phyloP scores from a whole-genome alignment of 2,329 filamentous ascomycete species.

The Aspergillus sp. region DNA sequence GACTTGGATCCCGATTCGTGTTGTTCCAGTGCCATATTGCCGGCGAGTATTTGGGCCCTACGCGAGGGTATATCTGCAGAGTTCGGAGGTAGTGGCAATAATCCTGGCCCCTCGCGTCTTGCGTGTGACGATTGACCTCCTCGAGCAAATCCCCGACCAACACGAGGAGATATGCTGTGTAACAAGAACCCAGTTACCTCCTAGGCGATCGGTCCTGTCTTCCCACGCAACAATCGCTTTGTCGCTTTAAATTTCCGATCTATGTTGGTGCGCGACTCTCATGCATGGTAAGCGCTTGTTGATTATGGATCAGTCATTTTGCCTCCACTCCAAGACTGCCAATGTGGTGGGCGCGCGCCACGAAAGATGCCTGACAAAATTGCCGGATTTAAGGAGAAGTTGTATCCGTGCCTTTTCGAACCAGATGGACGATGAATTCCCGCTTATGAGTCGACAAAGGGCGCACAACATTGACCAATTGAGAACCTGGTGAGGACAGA shows the following conservation, averaged over 20 bases:
- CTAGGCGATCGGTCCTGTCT: conserved; percentile 1
- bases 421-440: not conserved
- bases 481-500: not conserved
- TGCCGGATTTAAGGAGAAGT: not conserved
- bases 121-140: conserved; percentile 3
- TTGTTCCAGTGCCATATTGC: conserved; percentile 5
- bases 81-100: conserved; percentile 2
- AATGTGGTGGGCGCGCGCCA: not conserved
- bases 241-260: conserved; percentile 5
- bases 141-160: conserved; percentile 13
- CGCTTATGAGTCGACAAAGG: not conserved
- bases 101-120: conserved; percentile 13
- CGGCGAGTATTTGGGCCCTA: not conserved
- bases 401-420: not conserved
- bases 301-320: not conserved
- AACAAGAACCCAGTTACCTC: not conserved
- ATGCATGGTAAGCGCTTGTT: conserved; percentile 1
- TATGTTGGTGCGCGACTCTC: not conserved
- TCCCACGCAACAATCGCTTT: not conserved
- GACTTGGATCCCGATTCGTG: not conserved
- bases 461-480: not conserved
- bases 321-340: not conserved
- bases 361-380: not conserved
- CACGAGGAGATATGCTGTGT: conserved; percentile 14
- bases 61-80: not conserved